phyloP scores from a whole-genome alignment of 2,329 filamentous ascomycete species.

The Microdochium paspali region DNA sequence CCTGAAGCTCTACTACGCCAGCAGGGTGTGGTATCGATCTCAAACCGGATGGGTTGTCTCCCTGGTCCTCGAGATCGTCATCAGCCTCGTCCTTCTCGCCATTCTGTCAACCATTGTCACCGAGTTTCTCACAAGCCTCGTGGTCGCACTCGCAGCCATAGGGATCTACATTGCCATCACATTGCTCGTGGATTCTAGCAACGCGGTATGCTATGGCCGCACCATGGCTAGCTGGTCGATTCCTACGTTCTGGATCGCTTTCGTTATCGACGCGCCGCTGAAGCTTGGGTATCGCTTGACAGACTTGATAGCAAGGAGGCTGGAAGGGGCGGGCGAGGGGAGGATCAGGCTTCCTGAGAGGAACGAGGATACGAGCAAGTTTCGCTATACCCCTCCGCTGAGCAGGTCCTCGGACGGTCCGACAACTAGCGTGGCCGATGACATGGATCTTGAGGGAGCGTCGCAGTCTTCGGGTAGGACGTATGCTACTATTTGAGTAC shows the following conservation, averaged over 20 bases:
- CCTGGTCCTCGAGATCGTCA: neutral
- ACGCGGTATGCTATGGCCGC: neutral
- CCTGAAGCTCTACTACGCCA: no score
- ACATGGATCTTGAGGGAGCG: no score
- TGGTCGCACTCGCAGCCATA: neutral
- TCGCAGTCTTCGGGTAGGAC: no score
- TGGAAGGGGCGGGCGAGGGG: neutral
- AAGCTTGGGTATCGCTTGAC: neutral
- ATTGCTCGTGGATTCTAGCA: neutral
- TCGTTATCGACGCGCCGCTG: neutral
- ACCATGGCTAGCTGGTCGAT: neutral
- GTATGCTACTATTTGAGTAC: no score
- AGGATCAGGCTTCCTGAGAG: conserved; percentile 1
- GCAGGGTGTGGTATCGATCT: no score
- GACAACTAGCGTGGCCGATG: neutral
- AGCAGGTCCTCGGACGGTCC: neutral
- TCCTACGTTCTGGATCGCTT: neutral
- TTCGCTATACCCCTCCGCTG: neutral
- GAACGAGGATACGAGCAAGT: no score
- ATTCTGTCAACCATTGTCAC: neutral
- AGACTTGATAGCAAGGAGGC: neutral
- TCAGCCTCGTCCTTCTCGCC: neutral
- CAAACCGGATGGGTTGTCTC: no score
- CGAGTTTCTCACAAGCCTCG: neutral
- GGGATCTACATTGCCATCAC: neutral